phyloP scores from a whole-genome alignment of 1,284 basidiomycete genomes.

The Heimioporus punctisporus region DNA sequence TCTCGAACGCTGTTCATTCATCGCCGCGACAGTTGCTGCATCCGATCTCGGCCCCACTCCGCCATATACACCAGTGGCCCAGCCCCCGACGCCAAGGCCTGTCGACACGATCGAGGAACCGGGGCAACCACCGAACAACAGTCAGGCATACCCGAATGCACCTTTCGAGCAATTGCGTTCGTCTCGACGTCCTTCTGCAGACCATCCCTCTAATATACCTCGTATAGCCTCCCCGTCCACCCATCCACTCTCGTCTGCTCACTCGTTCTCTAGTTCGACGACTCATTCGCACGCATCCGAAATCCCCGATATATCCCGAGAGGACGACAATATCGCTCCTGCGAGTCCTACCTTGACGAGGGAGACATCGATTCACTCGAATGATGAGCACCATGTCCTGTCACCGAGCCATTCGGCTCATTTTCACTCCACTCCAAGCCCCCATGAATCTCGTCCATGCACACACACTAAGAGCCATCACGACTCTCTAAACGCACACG shows the following conservation, averaged over 20 bases:
- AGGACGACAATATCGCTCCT: not conserved
- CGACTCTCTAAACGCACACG: conserved; percentile 1
- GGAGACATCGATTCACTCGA: not conserved
- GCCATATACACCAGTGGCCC: conserved; percentile 27
- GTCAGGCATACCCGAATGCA: conserved; percentile 1
- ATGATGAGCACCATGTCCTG: not conserved
- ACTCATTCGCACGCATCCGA: conserved; percentile 14
- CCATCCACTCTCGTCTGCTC: not conserved
- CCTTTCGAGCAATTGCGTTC: not conserved
- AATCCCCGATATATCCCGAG: conserved; percentile 6
- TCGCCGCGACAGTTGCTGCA: conserved; percentile 3
- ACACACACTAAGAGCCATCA: not conserved
- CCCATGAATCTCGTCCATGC: not conserved
- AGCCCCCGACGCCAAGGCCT: conserved; percentile 7
- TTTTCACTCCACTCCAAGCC: conserved; percentile 5
- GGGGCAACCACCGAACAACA: conserved; percentile 36
- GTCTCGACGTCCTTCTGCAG: not conserved
- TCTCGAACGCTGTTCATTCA: no score
- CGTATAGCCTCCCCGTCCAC: no score
- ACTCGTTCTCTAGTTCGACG: not conserved
- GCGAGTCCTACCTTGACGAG: not conserved
- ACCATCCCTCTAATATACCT: no score
- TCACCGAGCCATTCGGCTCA: not conserved
- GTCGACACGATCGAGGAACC: conserved; percentile 41
- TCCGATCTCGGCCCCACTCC: conserved; percentile 25